Conservation (phyloP, 1,139 yeast genomes). For the Kodamaea alishanica region DNA sequence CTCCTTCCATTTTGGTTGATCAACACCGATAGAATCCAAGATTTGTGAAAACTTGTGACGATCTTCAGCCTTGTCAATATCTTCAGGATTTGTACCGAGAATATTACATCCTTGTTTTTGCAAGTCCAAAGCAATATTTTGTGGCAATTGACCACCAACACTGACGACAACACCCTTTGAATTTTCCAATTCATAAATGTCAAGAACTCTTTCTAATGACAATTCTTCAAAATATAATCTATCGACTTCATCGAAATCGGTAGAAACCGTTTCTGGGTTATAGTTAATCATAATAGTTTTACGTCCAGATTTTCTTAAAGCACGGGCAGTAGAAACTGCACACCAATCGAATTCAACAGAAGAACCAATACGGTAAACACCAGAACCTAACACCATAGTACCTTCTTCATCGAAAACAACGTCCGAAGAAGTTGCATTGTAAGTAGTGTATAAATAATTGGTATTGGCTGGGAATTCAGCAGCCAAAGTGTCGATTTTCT, state of each 20-base stretch:
- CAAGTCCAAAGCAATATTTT: slow-evolving; percentile 85
- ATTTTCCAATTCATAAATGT: slow-evolving; percentile 88
- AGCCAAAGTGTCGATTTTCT: slow-evolving; percentile 94
- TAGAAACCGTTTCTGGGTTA: slow-evolving; percentile 97
- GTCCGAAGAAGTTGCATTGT: slow-evolving; percentile 86
- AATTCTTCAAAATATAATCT: slow-evolving; percentile 94
- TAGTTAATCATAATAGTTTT: slow-evolving; percentile 95
- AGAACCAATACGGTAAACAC: slow-evolving; percentile 97
- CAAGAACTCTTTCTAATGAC: slow-evolving; percentile 93
- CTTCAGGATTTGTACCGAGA: slow-evolving; percentile 91
- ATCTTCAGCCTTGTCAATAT: slow-evolving; percentile 96
- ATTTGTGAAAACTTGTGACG: slow-evolving; percentile 96
- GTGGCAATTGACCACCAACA: slow-evolving; percentile 97
- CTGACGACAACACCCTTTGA: slow-evolving; percentile 91
- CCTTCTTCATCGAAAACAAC: slow-evolving; percentile 85
- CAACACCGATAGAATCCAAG: slow-evolving; percentile 81
- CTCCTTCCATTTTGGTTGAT: slow-evolving; percentile 98
- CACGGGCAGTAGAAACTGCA: slow-evolving; percentile 95
- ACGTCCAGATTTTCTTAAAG: slow-evolving; percentile 81
- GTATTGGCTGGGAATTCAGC: slow-evolving; percentile 99
- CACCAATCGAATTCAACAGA: slow-evolving; percentile 99
- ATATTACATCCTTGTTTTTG: slow-evolving; percentile 84
- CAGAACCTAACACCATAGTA: slow-evolving; percentile 92
- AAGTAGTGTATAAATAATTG: slow-evolving; percentile 92
- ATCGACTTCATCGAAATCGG: slow-evolving; percentile 98